Conservation (phyloP, 2,329 filamentous ascomycete species). For the Penicillium thymicola region DNA sequence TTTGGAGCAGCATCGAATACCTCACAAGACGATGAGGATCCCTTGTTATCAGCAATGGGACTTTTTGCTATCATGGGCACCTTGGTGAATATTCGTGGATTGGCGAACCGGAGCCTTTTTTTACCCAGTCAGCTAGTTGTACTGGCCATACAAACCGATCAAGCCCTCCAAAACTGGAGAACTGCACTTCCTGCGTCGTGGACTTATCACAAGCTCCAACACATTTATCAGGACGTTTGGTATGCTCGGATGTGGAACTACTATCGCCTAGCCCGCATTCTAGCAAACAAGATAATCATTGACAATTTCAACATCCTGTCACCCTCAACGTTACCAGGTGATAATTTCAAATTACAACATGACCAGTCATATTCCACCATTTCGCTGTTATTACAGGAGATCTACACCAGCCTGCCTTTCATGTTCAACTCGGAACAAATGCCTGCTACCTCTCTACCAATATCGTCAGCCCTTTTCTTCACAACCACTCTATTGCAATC, state of each 20-base stretch:
- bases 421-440: constrained; percentile 1
- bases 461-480: neutral
- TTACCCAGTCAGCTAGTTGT: neutral
- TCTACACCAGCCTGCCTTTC: neutral
- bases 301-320: neutral
- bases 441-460: neutral
- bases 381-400: neutral
- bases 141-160: neutral
- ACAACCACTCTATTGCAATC: neutral
- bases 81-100: neutral
- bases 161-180: neutral
- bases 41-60: neutral
- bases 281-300: neutral
- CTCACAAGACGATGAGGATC: neutral
- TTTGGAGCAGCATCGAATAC: neutral
- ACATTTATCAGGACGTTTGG: neutral
- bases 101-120: neutral
- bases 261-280: constrained; percentile 3
- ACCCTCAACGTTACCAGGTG: no score
- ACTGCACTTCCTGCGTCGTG: neutral
- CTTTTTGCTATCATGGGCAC: neutral
- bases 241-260: constrained; percentile 5
- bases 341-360: neutral
- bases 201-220: neutral
- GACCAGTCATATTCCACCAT: neutral